Percentiles rank a stretch among this genome's conserved stretches.
Evolutionary conservation across 1,284 basidiomycete genomes (phyloP).

Genomic region (Coniferiporia sulphurascens): DNA sequence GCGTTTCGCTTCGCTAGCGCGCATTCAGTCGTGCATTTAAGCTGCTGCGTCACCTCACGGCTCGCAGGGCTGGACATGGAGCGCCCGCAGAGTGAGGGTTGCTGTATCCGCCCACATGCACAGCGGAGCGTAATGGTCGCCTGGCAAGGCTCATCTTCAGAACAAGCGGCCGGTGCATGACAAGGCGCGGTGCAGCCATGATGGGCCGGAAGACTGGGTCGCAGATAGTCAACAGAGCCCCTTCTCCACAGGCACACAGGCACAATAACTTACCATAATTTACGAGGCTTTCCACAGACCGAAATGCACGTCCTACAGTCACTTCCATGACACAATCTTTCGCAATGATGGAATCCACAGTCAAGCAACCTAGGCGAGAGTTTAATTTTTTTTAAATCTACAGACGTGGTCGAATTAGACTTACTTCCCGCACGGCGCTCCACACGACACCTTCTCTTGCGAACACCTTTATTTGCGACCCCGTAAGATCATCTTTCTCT

Average conservation of each 20-base stretch:
- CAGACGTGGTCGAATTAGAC: conserved; percentile 22
- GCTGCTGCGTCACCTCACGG: conserved; percentile 34
- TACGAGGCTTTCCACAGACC: conserved; percentile 78
- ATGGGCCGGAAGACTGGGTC: conserved; percentile 45
- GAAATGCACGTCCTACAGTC: conserved; percentile 73
- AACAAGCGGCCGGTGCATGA: conserved; percentile 81
- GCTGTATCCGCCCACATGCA: conserved; percentile 75
- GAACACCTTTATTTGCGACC: conserved; percentile 49
- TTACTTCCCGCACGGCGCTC: conserved; percentile 71
- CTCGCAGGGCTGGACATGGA: conserved; percentile 42
- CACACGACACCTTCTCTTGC: conserved; percentile 80
- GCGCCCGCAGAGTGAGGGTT: conserved; percentile 65
- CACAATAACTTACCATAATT: conserved; percentile 58
- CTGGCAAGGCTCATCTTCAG: conserved; percentile 74
- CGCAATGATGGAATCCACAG: conserved; percentile 86
- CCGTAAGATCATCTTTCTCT: neutral
- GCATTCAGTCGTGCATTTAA: conserved; percentile 81
- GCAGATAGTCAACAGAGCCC: neutral
- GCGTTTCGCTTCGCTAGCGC: conserved; percentile 80
- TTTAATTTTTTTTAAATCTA: conserved; percentile 6
- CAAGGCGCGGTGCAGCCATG: conserved; percentile 75
- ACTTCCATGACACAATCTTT: conserved; percentile 72
- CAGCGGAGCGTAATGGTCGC: conserved; percentile 64
- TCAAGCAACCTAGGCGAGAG: conserved; percentile 46
- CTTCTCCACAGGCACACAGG: neutral